Evolutionary conservation across 306 rosid species (phyloP).

Genomic region (Hippophae gyantsensis): DNA sequence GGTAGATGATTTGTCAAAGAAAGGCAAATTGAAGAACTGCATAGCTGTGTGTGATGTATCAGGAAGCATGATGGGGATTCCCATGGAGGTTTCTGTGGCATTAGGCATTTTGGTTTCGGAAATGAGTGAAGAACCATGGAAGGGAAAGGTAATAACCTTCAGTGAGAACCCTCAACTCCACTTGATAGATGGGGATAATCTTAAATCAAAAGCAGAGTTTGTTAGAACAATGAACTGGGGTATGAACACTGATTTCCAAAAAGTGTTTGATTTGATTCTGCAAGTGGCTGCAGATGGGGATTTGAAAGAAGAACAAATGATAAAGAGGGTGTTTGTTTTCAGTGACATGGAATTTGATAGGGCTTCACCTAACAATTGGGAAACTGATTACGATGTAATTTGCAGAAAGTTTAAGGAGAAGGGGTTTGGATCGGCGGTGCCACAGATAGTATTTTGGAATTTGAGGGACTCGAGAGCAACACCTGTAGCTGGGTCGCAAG

Average conservation of each 20-base stretch:
- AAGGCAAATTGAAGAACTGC: slow-evolving; percentile 42
- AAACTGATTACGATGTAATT: slow-evolving; percentile 57
- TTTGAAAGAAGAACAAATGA: slow-evolving; percentile 43
- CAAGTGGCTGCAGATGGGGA: slow-evolving; percentile 52
- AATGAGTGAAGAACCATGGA: slow-evolving; percentile 54
- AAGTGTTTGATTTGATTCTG: slow-evolving; percentile 48
- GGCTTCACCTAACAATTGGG: slow-evolving; percentile 41
- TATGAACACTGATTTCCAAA: slow-evolving; percentile 43
- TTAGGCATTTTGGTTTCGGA: slow-evolving; percentile 60
- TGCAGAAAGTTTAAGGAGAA: slow-evolving; percentile 35
- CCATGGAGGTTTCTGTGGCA: slow-evolving; percentile 56
- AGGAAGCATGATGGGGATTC: slow-evolving; percentile 36
- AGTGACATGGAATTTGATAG: slow-evolving; percentile 72
- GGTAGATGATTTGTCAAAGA: slow-evolving; percentile 38
- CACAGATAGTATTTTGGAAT: slow-evolving; percentile 70
- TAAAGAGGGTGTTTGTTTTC: slow-evolving; percentile 53
- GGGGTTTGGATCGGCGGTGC: slow-evolving; percentile 43
- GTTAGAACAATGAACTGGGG: slow-evolving; percentile 36
- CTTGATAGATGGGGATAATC: slow-evolving; percentile 36
- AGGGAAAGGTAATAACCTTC: slow-evolving; percentile 53
- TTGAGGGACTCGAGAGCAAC: slow-evolving; percentile 45
- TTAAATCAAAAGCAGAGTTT: slow-evolving; percentile 29
- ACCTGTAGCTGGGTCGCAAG: slow-evolving; percentile 35
- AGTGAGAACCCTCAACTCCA: slow-evolving; percentile 38
- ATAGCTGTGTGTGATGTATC: slow-evolving; percentile 57